Evolutionary conservation across 2,329 filamentous ascomycete species (phyloP).

Genomic region (Exophiala aquamarina): DNA sequence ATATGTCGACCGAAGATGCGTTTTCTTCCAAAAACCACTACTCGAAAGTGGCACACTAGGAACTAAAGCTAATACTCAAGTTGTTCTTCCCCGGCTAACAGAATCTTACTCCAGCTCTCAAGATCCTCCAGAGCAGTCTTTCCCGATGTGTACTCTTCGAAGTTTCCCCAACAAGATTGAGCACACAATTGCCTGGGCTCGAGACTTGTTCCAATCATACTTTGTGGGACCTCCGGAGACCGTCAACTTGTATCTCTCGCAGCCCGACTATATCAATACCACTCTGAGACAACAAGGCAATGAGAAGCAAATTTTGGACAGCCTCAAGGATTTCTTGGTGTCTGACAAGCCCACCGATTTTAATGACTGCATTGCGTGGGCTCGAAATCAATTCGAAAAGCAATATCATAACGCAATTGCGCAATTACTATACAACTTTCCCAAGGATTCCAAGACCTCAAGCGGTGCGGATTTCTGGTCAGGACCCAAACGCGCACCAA

Average conservation of each 20-base stretch:
- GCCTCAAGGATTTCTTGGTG: constrained; percentile 83
- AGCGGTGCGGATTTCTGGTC: constrained; percentile 95
- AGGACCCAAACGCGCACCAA: constrained; percentile 93
- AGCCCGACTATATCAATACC: constrained; percentile 84
- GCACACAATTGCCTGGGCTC: constrained; percentile 97
- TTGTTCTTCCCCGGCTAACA: constrained; percentile 84
- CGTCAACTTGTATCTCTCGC: constrained; percentile 88
- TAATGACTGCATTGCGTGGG: constrained; percentile 97
- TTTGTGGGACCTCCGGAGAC: constrained; percentile 93
- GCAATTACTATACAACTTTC: constrained; percentile 95
- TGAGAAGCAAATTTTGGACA: constrained; percentile 91
- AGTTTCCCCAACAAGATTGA: constrained; percentile 99
- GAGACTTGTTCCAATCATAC: constrained; percentile 90
- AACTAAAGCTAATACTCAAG: constrained; percentile 97
- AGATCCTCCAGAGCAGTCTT: constrained; percentile 96
- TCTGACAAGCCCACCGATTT: constrained; percentile 89
- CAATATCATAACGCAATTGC: constrained; percentile 97
- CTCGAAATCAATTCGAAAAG: constrained; percentile 87
- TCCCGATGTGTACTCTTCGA: constrained; percentile 96
- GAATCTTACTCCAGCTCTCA: constrained; percentile 98
- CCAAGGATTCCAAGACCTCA: constrained; percentile 86
- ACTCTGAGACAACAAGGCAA: constrained; percentile 91
- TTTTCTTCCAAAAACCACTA: constrained; percentile 96
- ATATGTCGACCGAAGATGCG: constrained; percentile 92
- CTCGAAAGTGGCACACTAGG: constrained; percentile 97